A percentile compares a stretch with the other conserved stretches of the same genome.
These are phyloP conservation scores for Pseudevernia furfuracea DNA, from an alignment of 495 filamentous ascomycete species.

Conservation along the genomic window DNA sequence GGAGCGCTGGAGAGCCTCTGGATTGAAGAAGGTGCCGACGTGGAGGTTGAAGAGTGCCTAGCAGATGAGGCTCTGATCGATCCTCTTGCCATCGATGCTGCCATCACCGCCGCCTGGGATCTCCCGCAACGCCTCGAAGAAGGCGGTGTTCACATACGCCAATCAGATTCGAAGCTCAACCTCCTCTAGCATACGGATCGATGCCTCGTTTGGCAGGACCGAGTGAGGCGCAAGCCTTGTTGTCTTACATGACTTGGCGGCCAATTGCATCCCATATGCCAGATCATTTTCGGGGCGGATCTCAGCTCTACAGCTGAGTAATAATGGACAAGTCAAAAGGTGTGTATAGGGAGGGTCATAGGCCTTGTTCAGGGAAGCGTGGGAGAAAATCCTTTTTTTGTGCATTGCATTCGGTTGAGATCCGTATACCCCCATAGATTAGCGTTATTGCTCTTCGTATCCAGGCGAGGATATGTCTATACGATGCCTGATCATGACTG, in stretches of 20 bases:
- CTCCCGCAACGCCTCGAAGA: conserved; percentile 3
- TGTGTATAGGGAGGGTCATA: conserved; percentile 5
- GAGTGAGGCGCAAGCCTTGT: neutral
- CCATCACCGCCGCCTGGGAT: conserved; percentile 20
- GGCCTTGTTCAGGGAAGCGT: neutral
- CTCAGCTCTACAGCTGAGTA: neutral
- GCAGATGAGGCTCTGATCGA: conserved; percentile 21
- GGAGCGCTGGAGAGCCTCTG: conserved; percentile 57
- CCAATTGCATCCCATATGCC: neutral
- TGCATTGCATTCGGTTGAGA: neutral
- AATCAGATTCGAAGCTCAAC: conserved; percentile 13
- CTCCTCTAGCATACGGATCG: neutral
- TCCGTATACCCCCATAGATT: conserved; percentile 14
- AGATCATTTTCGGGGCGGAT: neutral
- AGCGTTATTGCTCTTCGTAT: neutral
- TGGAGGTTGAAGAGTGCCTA: conserved; percentile 15
- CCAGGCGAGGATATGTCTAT: too few relatives aligned
- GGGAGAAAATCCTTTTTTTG: neutral
- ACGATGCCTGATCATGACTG: too few relatives aligned
- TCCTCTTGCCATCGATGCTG: conserved; percentile 25
- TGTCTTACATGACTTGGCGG: neutral
- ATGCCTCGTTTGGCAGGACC: conserved; percentile 1
- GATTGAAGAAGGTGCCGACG: conserved; percentile 40
- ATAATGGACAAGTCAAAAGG: neutral
- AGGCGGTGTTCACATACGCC: neutral